Conservation (phyloP, 306 rosid genomes). For the Benincasa hispida region DNA sequence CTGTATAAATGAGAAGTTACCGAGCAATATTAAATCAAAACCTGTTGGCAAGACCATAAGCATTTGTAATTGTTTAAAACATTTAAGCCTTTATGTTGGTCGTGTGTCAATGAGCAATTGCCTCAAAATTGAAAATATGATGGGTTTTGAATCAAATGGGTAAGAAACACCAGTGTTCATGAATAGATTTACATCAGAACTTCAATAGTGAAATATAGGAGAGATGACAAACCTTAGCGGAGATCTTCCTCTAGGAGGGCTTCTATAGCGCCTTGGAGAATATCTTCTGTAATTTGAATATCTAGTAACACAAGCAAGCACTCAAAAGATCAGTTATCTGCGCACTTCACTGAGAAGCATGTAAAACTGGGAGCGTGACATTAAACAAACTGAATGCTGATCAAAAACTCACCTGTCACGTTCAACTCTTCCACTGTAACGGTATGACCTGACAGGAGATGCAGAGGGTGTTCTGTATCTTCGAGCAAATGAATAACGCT, state of each 20-base stretch:
- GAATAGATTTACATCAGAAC: background rate
- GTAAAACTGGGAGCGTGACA: background rate
- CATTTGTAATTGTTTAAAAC: background rate
- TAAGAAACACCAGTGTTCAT: background rate
- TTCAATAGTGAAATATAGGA: background rate
- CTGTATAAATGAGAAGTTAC: constrained; percentile 21
- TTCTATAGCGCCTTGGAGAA: constrained; percentile 85
- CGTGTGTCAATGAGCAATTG: background rate
- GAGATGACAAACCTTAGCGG: constrained; percentile 55
- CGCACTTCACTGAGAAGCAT: background rate
- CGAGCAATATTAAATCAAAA: background rate
- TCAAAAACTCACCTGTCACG: constrained; percentile 52
- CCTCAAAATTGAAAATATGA: background rate
- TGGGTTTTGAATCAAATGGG: background rate
- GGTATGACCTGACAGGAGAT: constrained; percentile 83
- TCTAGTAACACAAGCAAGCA: constrained; percentile 23
- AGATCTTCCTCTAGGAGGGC: constrained; percentile 78
- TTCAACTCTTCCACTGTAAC: constrained; percentile 71
- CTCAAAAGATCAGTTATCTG: background rate
- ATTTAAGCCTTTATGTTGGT: background rate
- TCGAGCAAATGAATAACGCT: constrained; percentile 87
- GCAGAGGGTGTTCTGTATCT: constrained; percentile 81
- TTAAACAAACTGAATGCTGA: background rate
- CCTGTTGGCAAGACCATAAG: background rate
- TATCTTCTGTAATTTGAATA: constrained; percentile 69